Conservation (phyloP, 2,329 filamentous ascomycete genomes). For the Fusarium pseudocircinatum region DNA sequence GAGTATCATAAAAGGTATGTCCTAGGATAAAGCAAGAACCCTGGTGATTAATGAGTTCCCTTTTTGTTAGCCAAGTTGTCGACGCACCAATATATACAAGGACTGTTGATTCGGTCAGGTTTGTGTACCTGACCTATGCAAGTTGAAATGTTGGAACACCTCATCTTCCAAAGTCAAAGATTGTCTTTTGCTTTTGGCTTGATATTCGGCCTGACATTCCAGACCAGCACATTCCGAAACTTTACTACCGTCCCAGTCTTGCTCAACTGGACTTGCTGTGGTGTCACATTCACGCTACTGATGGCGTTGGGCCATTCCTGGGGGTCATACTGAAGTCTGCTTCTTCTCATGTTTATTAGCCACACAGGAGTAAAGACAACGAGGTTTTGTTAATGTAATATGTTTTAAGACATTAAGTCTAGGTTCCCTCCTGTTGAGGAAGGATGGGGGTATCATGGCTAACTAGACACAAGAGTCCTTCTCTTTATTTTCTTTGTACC, state of each 20-base stretch:
- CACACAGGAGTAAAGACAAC: background rate
- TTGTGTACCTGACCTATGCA: background rate
- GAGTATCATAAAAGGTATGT: background rate
- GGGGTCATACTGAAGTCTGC: background rate
- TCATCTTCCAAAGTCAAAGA: background rate
- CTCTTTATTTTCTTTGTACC: slow-evolving; percentile 35
- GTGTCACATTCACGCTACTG: background rate
- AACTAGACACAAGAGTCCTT: slow-evolving; percentile 25
- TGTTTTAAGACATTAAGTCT: slow-evolving; percentile 40
- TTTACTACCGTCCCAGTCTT: background rate
- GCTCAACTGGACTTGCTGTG: background rate
- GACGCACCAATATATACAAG: background rate
- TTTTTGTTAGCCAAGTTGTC: background rate
- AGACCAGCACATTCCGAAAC: background rate
- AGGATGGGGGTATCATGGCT: slow-evolving; percentile 25
- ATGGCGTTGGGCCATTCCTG: background rate
- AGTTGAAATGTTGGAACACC: no score
- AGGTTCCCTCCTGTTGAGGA: slow-evolving; percentile 12
- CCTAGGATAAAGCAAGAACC: background rate
- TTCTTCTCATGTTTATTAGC: background rate
- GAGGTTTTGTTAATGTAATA: background rate
- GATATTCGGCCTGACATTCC: slow-evolving; percentile 12
- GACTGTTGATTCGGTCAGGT: background rate
- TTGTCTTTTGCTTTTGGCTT: background rate
- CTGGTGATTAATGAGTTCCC: background rate